A percentile compares a stretch with the other conserved stretches of the same genome.
These are phyloP conservation scores for Oryza meyeriana DNA, from an alignment of 176 grass and related monocot genomes.

Conservation along the genomic window DNA sequence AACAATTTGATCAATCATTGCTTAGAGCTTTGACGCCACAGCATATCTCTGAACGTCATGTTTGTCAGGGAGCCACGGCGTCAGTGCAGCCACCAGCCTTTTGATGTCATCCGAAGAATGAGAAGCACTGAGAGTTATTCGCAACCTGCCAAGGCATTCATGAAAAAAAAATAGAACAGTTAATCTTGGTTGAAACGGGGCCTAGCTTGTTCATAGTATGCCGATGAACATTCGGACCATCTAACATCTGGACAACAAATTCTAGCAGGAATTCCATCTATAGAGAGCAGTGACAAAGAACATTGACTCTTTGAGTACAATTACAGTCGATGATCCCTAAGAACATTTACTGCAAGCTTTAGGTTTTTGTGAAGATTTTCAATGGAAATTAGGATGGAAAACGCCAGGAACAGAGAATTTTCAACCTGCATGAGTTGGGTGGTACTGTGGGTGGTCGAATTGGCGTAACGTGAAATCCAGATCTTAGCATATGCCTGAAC, in stretches of 20 bases:
- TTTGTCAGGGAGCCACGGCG: conserved; percentile 50
- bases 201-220: background rate
- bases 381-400: background rate
- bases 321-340: background rate
- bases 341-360: background rate
- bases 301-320: too few species aligned
- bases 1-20: background rate
- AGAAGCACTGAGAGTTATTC: conserved; percentile 75
- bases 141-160: conserved; percentile 51
- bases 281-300: background rate
- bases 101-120: conserved; percentile 74
- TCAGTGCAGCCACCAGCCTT: conserved; percentile 58
- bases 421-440: conserved; percentile 83
- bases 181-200: background rate
- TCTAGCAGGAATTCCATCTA: background rate
- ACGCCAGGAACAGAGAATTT: background rate
- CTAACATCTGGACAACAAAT: background rate
- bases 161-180: background rate
- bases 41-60: conserved; percentile 1
- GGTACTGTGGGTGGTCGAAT: conserved; percentile 89
- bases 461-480: conserved; percentile 89
- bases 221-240: background rate
- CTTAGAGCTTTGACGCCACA: conserved; percentile 47
- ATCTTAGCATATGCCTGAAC: conserved; percentile 76
- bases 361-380: background rate